Evolutionary conservation across 2,329 filamentous ascomycete genomes (phyloP).

Genomic region (Paramyrothecium roridum): DNA sequence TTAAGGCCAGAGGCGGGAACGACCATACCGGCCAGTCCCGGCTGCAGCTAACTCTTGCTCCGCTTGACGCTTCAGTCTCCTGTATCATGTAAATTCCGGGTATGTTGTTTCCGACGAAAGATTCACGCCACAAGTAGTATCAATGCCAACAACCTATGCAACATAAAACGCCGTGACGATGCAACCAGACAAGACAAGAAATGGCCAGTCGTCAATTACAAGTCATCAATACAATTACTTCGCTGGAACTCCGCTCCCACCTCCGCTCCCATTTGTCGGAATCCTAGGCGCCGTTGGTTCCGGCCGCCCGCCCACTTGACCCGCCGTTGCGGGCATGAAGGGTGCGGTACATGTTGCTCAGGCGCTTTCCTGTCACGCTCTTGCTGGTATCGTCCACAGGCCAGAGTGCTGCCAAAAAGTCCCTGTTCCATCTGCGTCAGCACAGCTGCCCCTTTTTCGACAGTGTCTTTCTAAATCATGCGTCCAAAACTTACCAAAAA

Average conservation of each 20-base stretch:
- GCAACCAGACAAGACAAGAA: not conserved
- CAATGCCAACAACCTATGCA: not conserved
- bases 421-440: slow-evolving; percentile 28
- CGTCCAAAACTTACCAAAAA: slow-evolving; percentile 41
- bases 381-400: slow-evolving; percentile 42
- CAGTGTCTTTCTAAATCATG: not conserved
- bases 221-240: not conserved
- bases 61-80: not conserved
- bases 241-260: no score
- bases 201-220: not conserved
- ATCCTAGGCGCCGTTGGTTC: slow-evolving; percentile 27
- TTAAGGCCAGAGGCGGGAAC: not conserved
- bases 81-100: not conserved
- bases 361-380: slow-evolving; percentile 38
- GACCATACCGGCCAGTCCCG: not conserved
- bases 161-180: not conserved
- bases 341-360: slow-evolving; percentile 42
- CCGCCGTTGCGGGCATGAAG: slow-evolving; percentile 30
- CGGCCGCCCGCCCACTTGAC: slow-evolving; percentile 20
- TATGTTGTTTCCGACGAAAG: not conserved
- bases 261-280: no score
- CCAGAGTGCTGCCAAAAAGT: slow-evolving; percentile 43
- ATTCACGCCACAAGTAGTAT: not conserved
- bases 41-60: not conserved
- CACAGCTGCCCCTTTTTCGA: not conserved